Conservation (phyloP, 2,329 filamentous ascomycete species). For the Aspergillus ochraceoroseus region DNA sequence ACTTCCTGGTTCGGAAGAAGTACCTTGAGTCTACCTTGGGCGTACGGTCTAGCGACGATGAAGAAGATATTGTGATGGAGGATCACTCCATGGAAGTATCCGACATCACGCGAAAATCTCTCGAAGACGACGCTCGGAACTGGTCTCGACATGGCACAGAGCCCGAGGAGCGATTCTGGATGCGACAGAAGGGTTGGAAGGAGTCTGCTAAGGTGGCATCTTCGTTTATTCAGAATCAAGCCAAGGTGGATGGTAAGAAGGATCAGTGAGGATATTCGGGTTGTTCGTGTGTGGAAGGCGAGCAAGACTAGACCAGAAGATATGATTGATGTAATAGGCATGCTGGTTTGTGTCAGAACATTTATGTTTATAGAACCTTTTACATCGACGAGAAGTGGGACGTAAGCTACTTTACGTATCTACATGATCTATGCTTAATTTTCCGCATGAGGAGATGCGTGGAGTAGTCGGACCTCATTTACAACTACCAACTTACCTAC, state of each 20-base stretch:
- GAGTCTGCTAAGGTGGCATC: conserved; percentile 41
- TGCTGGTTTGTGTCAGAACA: too few species aligned
- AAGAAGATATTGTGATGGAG: conserved; percentile 16
- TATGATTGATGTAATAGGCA: too few species aligned
- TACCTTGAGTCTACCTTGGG: conserved; percentile 55
- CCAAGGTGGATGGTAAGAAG: conserved; percentile 32
- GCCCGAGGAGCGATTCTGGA: conserved; percentile 42
- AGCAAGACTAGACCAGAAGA: too few species aligned
- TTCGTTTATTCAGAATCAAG: conserved; percentile 38
- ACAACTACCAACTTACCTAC: too few species aligned
- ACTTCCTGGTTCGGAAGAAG: conserved; percentile 73
- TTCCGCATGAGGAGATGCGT: too few species aligned
- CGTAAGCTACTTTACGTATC: too few species aligned
- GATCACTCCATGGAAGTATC: conserved; percentile 19
- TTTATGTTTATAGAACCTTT: too few species aligned
- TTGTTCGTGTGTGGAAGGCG: too few species aligned
- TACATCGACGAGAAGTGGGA: too few species aligned
- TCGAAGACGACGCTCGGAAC: conserved; percentile 43
- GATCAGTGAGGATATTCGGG: conserved; percentile 23
- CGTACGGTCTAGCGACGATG: conserved; percentile 23
- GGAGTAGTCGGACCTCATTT: too few species aligned
- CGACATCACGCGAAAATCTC: conserved; percentile 34
- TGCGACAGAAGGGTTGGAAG: conserved; percentile 42
- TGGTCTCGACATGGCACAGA: conserved; percentile 33
- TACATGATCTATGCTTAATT: too few species aligned